Evolutionary conservation across 2,329 filamentous ascomycete genomes (phyloP), one percentile per base, ranked within the genome.

Genomic region (Teratosphaeriaceae sp.): DNA sequence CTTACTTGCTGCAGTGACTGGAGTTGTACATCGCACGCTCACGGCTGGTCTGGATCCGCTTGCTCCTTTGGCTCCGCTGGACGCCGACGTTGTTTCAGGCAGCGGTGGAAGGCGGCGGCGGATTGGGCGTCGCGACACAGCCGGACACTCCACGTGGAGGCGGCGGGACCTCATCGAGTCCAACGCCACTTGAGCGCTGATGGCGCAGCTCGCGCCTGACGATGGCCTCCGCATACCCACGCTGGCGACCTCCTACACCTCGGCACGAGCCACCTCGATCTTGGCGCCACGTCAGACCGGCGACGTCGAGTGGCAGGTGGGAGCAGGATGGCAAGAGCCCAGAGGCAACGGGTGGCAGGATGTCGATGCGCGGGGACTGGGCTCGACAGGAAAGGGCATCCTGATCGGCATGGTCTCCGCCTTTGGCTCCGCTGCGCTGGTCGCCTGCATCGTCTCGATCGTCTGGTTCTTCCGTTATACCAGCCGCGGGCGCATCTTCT

Each of bases 391-490:
- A 45, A 81, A 79, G 62, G 90, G 90, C 65, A 86, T 97, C 58
- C 76, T 97, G 65, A 97, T 98, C 64, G 92, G 90, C 54, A 81
- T 98, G 61, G 75, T 96, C 49, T 95, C 89, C 29, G 94, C 90
- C 12, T 90, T 97, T 66, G 90, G 88, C 49, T 94, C 89, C 29
- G 90, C 90, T 34, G 79, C 86, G 23, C 73, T 96, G 45, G 88
- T 94, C 49, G 83, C 86, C 45, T 65, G 94, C 49, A 73, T 94
- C 45, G 81, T 90, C 56, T 73, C 84, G 42, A 70, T 92, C 60
- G 80, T 97, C 62, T 96, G 95, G 67, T 92, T 96, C 70, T 92
- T 97, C 67, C 80, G 85, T 68, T 94, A 94, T 65, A 96, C 90
- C 27, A 79, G 76, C 42, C 84, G 84, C 39, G 90, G 90, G 33